Conservation (phyloP, 306 rosid genomes). For the Lupinus albus region DNA sequence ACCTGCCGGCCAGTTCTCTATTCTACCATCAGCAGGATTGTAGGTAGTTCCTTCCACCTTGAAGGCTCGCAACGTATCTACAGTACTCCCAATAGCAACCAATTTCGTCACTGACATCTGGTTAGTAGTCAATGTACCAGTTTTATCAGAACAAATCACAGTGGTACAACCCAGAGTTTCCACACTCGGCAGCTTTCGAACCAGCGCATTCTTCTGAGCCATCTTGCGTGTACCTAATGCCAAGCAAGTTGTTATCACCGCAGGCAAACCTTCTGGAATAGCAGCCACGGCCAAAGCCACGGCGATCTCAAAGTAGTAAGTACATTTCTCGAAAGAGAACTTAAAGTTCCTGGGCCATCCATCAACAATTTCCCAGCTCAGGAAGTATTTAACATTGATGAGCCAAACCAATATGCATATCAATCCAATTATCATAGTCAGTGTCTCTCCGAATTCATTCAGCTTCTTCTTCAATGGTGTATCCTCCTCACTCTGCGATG, state of each 20-base stretch:
- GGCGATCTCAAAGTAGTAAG: conserved; percentile 66
- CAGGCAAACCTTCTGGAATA: conserved; percentile 65
- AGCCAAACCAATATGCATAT: conserved; percentile 57
- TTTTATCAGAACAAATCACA: conserved; percentile 64
- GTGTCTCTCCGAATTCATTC: conserved; percentile 55
- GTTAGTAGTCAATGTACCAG: conserved; percentile 64
- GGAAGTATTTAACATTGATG: conserved; percentile 61
- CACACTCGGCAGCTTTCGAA: conserved; percentile 69
- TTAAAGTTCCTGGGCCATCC: conserved; percentile 59
- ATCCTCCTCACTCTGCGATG: conserved; percentile 66
- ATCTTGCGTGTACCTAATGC: conserved; percentile 62
- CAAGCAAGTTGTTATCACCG: conserved; percentile 58
- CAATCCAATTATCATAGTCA: conserved; percentile 56
- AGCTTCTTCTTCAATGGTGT: conserved; percentile 83
- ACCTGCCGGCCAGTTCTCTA: conserved; percentile 61
- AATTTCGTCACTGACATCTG: conserved; percentile 80
- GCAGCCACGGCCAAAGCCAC: conserved; percentile 70
- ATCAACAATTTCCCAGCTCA: conserved; percentile 54
- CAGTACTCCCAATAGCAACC: conserved; percentile 62
- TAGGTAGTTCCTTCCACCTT: conserved; percentile 78
- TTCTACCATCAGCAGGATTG: conserved; percentile 69
- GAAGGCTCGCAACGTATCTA: conserved; percentile 51
- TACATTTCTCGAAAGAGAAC: conserved; percentile 63
- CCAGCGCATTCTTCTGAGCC: conserved; percentile 71
- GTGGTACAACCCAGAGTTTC: conserved; percentile 66